Base-by-base conservation (phyloP, 2,329 filamentous ascomycete genomes). In the Tetracladium maxilliforme region DNA sequence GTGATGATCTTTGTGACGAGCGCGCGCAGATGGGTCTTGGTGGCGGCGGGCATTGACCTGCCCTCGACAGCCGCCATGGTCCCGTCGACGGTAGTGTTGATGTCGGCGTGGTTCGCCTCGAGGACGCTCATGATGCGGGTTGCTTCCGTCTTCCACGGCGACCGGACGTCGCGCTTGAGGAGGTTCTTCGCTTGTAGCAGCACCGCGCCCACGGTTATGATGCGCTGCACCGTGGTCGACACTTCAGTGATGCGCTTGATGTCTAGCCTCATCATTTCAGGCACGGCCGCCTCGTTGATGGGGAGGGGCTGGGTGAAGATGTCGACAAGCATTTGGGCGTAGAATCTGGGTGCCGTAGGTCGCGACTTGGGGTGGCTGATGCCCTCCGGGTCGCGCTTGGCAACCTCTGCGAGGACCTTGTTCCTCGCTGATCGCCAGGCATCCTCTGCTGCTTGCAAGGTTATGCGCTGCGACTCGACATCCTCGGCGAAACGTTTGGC, bases 141-240 rank as follows among this genome's bases (percentile, higher is more conserved):
- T 0, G 78, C 76, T 48, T 86, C 76, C 14, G 60, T 67, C 47
- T 75, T 81, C 81, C 81, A 90, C 12, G 76, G 70, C 9, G 67
- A 66, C 22, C 81, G 70, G 4, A 83, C 77, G 41, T 87, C 80
- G 10, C 81, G 70, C 50, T 84, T 86, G 16, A 90, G 63, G 6
- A 87, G 58, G 37, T 84, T 87, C 55, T 90, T 90, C 47, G 75
- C 77, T 25, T 83, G 82, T 10, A 87, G 54, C 15, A 86, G 55
- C 23, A 87, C 75, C 0, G 79, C 75, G 2, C 76, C 78, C 4
- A 77, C 67, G 2, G 77, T 78, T 13, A 80, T 67, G 37, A 87
- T 74, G 22, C 70, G 65, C 22, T 75, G 51, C 1, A 70, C 59
- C 30, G 70, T 58, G 14, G 52, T 46, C 7, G 70, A 65, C 23